Conservation (phyloP, 345 rosid species). For the Cardiospermum halicacabum region DNA sequence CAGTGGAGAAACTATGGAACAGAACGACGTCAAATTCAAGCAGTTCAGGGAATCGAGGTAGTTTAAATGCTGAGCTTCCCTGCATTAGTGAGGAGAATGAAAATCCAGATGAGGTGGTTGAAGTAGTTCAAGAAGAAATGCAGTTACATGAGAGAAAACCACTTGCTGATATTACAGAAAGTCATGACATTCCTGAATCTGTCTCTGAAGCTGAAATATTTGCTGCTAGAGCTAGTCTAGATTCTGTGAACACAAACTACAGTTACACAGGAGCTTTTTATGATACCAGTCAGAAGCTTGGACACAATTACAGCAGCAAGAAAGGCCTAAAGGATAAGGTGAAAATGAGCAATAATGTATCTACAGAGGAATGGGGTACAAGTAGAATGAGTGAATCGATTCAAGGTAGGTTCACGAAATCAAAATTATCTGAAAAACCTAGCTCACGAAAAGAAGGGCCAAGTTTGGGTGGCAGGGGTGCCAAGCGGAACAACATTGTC, state of each 20-base stretch:
- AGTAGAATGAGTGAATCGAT: constrained; percentile 38
- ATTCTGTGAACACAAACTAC: constrained; percentile 50
- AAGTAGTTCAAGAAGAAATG: constrained; percentile 34
- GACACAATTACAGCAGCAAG: constrained; percentile 34
- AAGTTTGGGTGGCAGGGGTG: constrained; percentile 36
- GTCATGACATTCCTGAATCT: constrained; percentile 35
- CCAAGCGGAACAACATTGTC: constrained; percentile 67
- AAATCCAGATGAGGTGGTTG: constrained; percentile 40
- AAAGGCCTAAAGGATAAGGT: constrained; percentile 40
- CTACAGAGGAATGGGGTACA: constrained; percentile 24
- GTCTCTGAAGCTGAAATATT: constrained; percentile 37
- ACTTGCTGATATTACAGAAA: constrained; percentile 49
- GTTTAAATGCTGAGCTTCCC: constrained; percentile 77
- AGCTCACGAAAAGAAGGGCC: constrained; percentile 39
- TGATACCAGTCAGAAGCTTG: constrained; percentile 37
- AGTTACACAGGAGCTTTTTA: constrained; percentile 44
- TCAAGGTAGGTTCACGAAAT: constrained; percentile 47
- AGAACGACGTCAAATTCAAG: constrained; percentile 48
- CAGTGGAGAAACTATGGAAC: constrained; percentile 74
- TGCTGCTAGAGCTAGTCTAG: constrained; percentile 58
- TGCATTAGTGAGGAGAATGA: constrained; percentile 84
- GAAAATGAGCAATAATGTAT: constrained; percentile 38
- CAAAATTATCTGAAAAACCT: constrained; percentile 50
- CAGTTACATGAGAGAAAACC: constrained; percentile 51
- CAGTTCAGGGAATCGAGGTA: constrained; percentile 64